A percentile compares a stretch with the other conserved stretches of the same genome.
phyloP scores from a whole-genome alignment of 2,329 filamentous ascomycete genomes.

The Aciculosporium take region DNA sequence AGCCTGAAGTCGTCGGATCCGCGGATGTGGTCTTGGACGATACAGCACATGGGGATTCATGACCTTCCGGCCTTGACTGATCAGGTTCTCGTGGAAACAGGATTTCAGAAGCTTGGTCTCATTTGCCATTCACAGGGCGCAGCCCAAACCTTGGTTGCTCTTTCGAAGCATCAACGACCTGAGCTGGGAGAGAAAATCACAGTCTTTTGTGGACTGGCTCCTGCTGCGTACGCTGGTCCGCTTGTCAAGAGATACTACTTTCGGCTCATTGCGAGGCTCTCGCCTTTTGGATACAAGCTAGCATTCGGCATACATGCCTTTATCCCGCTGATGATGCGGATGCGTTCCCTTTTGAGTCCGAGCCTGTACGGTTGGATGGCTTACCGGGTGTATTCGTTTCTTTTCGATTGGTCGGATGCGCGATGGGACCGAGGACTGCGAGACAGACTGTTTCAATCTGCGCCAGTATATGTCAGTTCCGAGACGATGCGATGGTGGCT shows the following conservation, averaged over 20 bases:
- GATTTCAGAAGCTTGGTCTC: constrained; percentile 68
- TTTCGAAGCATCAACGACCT: constrained; percentile 80
- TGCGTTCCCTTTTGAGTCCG: constrained; percentile 53
- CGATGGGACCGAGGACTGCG: constrained; percentile 73
- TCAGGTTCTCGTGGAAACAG: constrained; percentile 67
- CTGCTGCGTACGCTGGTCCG: constrained; percentile 78
- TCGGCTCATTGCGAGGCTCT: constrained; percentile 76
- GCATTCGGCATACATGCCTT: constrained; percentile 89
- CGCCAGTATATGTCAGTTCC: constrained; percentile 77
- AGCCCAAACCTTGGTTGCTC: constrained; percentile 71
- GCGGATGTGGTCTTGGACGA: constrained; percentile 95
- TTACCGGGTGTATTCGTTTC: constrained; percentile 76
- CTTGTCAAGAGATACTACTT: constrained; percentile 80
- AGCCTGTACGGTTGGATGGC: constrained; percentile 65
- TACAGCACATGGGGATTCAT: constrained; percentile 81
- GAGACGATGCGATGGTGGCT: constrained; percentile 96
- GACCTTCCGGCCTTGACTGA: constrained; percentile 73
- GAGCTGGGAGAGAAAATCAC: constrained; percentile 70
- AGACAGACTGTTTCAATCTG: constrained; percentile 79
- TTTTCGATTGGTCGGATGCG: constrained; percentile 76
- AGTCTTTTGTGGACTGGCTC: constrained; percentile 82
- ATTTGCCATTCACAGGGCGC: constrained; percentile 86
- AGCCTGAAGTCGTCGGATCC: constrained; percentile 61
- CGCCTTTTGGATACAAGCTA: constrained; percentile 58
- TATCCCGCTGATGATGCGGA: constrained; percentile 84